These are phyloP conservation scores for Oryza longistaminata DNA, from an alignment of 176 grass and related monocot genomes.

Conservation along the genomic window DNA sequence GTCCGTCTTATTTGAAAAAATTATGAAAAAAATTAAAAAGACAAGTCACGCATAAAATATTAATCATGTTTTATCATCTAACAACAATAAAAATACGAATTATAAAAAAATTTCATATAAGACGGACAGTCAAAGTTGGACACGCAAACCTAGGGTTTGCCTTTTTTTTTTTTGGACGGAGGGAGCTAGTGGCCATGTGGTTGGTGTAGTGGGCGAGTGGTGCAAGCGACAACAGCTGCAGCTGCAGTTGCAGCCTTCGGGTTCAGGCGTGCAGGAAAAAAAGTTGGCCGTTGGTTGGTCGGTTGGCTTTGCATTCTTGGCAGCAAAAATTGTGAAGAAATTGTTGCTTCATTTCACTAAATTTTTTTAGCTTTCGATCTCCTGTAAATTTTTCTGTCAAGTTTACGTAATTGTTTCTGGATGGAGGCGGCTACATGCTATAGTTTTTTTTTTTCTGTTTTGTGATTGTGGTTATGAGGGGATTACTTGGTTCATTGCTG, in stretches of 20 bases:
- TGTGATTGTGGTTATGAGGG: not conserved
- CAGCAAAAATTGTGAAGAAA: not conserved
- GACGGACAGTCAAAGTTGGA: too few species aligned
- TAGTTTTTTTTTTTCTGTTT: slow-evolving; percentile 10
- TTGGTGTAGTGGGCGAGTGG: slow-evolving; percentile 27
- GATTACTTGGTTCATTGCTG: slow-evolving; percentile 40
- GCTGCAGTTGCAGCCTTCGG: not conserved
- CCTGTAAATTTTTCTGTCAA: slow-evolving; percentile 29
- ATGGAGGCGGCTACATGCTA: slow-evolving; percentile 16
- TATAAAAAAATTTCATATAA: too few species aligned
- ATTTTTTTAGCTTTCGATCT: not conserved
- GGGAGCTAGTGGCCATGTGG: slow-evolving; percentile 48
- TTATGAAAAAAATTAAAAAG: too few species aligned
- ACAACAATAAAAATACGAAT: too few species aligned
- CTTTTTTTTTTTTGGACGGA: too few species aligned
- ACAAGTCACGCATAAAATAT: too few species aligned
- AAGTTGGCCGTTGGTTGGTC: slow-evolving; percentile 32
- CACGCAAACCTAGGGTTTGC: too few species aligned
- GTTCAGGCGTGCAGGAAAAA: slow-evolving; percentile 29
- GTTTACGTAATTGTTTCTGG: slow-evolving; percentile 8
- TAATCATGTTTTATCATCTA: too few species aligned
- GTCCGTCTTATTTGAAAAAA: too few species aligned
- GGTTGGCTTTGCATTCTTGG: not conserved
- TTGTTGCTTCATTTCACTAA: not conserved
- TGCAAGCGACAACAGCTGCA: not conserved